phyloP scores from a whole-genome alignment of 495 filamentous ascomycete species.

The Penicillium ochrochloron region DNA sequence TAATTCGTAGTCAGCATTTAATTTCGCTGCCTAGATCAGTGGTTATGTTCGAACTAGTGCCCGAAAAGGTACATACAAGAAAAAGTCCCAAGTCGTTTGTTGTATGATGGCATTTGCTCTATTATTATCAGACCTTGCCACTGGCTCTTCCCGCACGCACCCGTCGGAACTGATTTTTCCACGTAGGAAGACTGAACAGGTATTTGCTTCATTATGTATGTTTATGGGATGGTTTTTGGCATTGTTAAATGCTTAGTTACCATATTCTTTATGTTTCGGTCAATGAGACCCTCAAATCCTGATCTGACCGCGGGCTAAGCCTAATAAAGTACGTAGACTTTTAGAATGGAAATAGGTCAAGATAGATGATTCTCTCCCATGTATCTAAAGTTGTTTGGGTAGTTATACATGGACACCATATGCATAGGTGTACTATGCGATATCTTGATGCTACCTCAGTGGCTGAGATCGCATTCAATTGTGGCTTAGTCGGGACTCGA shows the following conservation, averaged over 20 bases:
- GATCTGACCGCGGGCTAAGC: neutral
- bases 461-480: neutral
- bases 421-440: neutral
- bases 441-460: neutral
- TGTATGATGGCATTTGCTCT: constrained; percentile 10
- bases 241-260: neutral
- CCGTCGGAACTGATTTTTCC: constrained; percentile 24
- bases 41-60: constrained; percentile 4
- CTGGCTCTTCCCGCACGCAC: constrained; percentile 22
- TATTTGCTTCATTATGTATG: neutral
- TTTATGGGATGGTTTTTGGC: neutral
- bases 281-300: neutral
- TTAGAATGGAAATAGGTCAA: neutral
- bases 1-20: neutral
- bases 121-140: constrained; percentile 24
- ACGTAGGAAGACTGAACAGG: constrained; percentile 9
- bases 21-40: constrained; percentile 14
- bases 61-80: neutral
- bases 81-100: neutral
- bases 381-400: neutral
- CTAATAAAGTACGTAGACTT: neutral
- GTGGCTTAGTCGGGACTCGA: constrained; percentile 1
- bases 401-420: neutral
- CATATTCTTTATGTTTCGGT: neutral
- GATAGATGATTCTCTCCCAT: neutral